Conservation (phyloP, 2,329 filamentous ascomycete species). For the Thielaviopsis euricoi region DNA sequence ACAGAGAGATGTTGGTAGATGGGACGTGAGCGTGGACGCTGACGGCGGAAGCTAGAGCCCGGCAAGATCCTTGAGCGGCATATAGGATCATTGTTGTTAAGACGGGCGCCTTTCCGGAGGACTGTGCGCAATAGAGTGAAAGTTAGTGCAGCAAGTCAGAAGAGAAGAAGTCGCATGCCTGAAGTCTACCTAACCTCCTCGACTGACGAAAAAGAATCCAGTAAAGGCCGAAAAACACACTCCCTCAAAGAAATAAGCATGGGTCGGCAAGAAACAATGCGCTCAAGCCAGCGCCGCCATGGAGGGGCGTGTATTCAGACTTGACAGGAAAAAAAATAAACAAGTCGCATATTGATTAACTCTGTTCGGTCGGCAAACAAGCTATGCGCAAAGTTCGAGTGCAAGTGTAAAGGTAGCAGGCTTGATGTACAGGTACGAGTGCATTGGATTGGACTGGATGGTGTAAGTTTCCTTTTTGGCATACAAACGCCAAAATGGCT, state of each 20-base stretch:
- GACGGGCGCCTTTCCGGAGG: neutral
- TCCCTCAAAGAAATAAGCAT: too few species aligned
- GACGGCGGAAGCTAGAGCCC: neutral
- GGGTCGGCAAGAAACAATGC: too few species aligned
- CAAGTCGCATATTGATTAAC: too few species aligned
- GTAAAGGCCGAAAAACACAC: neutral
- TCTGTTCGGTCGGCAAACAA: too few species aligned
- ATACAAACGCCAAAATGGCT: neutral
- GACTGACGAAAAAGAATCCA: neutral
- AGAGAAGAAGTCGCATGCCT: neutral
- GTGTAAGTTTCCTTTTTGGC: neutral
- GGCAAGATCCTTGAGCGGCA: neutral
- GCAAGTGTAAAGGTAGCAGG: too few species aligned
- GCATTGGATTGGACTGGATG: too few species aligned
- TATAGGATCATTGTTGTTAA: neutral
- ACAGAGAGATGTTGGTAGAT: neutral
- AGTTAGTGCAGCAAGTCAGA: neutral
- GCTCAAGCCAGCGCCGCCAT: too few species aligned
- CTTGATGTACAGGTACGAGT: neutral
- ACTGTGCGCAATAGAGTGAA: too few species aligned
- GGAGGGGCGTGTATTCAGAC: too few species aligned
- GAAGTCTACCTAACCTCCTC: neutral
- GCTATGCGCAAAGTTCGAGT: too few species aligned
- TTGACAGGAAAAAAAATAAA: too few species aligned
- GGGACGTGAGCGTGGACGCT: neutral